Base-by-base conservation (phyloP, 116 monocot genomes). In the Zostera marina region DNA sequence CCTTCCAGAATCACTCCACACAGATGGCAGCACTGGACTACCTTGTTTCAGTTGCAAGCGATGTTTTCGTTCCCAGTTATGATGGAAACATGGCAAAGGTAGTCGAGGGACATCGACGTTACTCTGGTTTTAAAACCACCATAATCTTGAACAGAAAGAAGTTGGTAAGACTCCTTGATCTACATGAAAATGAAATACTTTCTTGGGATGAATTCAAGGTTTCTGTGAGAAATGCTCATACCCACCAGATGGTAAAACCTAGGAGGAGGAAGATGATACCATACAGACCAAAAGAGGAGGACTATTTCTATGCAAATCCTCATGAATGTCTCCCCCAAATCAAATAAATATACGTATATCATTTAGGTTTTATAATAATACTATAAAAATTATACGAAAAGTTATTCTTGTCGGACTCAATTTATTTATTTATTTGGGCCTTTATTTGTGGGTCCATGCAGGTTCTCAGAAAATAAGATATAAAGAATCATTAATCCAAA, bases 51-150 rank as follows among this genome's bases (percentile, higher is more conserved):
- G 59, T 92, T 64, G 87, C 81, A 68, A 87, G 87, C 52, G 84
- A 87, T 53, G 81, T 92, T 4, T 92, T 92, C 64, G 74, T 92
- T 45, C 87, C 87, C 43, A 92, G 87, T 3, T 87, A 92, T 60
- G 92, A 87, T 63, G 92, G 92, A 22, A 92, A 87, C 72, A 87
- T 92, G 87, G 92, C 92, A 14, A 92, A 87, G 70, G 83, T 92
- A 56, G 84, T 92, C 8, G 87, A 87, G 74, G 92, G 92, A 4
- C 87, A 87, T 60, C 87, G 92, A 53, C 83, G 92, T 83, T 92
- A 78, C 56, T 32, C 87, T 54, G 87, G 78, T 13, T 92, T 74
- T 56, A 80, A 56, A 63, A 86, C 70, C 58, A 92, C 92, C 12
- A 65, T 92, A 22, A 45, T 78, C 5, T 70, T 87, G 64, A 74